Percentiles rank a stretch among this genome's conserved stretches.
These are phyloP conservation scores for Cyphellophora europaea DNA, from an alignment of 2,329 filamentous ascomycete genomes.

Conservation along the genomic window DNA sequence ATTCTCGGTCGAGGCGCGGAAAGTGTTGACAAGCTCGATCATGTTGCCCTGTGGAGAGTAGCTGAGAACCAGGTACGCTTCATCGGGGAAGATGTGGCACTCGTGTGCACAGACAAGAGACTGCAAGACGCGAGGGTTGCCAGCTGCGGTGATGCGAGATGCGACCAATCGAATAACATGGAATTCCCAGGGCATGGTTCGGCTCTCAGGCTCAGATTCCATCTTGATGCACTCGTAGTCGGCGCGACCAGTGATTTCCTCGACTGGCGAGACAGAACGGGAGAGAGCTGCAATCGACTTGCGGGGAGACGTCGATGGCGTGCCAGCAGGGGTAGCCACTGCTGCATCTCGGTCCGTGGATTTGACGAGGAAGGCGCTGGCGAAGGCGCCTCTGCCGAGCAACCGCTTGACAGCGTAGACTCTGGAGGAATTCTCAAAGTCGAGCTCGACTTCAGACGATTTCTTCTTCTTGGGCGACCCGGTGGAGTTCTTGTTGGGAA, in stretches of 20 bases:
- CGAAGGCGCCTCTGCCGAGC: conserved; percentile 87
- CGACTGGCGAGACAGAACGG: conserved; percentile 44
- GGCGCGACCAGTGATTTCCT: conserved; percentile 38
- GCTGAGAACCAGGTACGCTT: conserved; percentile 81
- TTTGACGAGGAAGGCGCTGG: conserved; percentile 87
- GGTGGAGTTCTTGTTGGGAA: conserved; percentile 38
- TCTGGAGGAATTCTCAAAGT: conserved; percentile 55
- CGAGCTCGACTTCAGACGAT: conserved; percentile 52
- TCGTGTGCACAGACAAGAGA: conserved; percentile 80
- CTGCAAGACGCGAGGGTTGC: conserved; percentile 51
- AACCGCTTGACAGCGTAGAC: conserved; percentile 75
- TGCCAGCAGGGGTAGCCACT: conserved; percentile 24
- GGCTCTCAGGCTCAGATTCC: conserved; percentile 67
- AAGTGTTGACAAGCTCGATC: conserved; percentile 85
- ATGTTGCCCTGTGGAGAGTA: conserved; percentile 84
- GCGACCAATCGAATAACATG: conserved; percentile 84
- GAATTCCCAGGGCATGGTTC: conserved; percentile 68
- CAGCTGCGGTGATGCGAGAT: conserved; percentile 55
- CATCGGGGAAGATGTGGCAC: conserved; percentile 82
- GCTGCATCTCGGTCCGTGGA: conserved; percentile 48
- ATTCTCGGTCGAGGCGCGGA: conserved; percentile 42
- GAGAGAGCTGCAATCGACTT: not conserved
- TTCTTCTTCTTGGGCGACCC: conserved; percentile 33
- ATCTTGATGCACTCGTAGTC: conserved; percentile 84
- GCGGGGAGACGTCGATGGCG: conserved; percentile 25